Evolutionary conservation across 768 basidiomycete species (phyloP), one percentile per base, ranked within the genome.

Genomic region (Russula sp.): DNA sequence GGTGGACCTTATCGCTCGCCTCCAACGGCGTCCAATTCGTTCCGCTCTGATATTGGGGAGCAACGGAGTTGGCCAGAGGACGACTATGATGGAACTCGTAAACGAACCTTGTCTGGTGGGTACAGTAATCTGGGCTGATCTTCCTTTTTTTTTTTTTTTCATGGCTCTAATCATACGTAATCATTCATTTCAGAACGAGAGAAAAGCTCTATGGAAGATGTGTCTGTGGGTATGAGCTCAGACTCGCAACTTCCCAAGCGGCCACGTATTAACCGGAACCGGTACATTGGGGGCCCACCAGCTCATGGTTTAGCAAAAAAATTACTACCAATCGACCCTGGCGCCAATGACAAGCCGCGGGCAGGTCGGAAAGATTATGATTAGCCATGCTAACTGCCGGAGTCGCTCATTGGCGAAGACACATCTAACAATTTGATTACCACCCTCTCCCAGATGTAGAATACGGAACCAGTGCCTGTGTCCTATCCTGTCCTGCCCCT

Each of bases 41-140:
- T 49, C 55, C 61, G 62, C 28, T 65, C 62, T 26, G 69, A 61
- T 38, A 26, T 54, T 1, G 54, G 63, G 26, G 61, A 55, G 8
- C 64, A 70, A 48, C 71, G 70, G 42, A 67, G 57, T 30, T 63
- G 64, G 64, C 55, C 55, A n/a, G 86, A 89, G 11, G 87, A 90
- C 20, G 87, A 88, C 32, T 82, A 84, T 54, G 87, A 89, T 65
- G 76, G 76, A 48, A 78, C 72, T 63, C 78, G 88, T 71, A 92
- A 92, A 76, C 82, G 90, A 61, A 83, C 85, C 26, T 74, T 79
- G 38, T 83, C 87, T 72, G 90, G 90, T 89, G 75, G 22, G 53
- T 55, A 20, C 18, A n/a, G n/a, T n/a, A n/a, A n/a, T n/a, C 44
- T 9, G 44, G 20, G 0, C 7, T 24, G 14, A 53, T 9, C 20